Evolutionary conservation across 83 land plant species (phyloP), one percentile per base, ranked within the genome.

Genomic region (Thuja plicata): DNA sequence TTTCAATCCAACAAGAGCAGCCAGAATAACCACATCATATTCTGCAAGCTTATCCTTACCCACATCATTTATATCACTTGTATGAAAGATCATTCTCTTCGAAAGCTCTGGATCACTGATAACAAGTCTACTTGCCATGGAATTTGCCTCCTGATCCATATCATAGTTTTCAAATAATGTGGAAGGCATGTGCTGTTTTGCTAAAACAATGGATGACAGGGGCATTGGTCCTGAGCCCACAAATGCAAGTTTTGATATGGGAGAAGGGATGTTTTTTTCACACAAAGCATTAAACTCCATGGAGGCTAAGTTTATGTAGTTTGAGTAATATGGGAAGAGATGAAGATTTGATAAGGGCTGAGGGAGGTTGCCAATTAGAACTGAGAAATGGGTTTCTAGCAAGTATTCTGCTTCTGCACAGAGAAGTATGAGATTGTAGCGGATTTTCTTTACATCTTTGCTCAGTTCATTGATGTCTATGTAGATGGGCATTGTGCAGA

Each of bases 1-100:
- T 37, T 38, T 78, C 88, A 87, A 88, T 57, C 93, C 93, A 45
- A 92, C 93, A 11, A 92, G 89, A 40, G 93, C 93, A 17, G 93
- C 90, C 37, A 92, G 70, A 46, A 92, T 89, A 34, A 92, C 62
- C 60, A 86, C 78, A 46, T 90, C 93, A 74, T 88, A 92, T 24
- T 83, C 88, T 50, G 52, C 85, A 17, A 92, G 71, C 87, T 90
- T 86, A 15, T 87, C 87, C 77, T 55, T 35, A 48, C 55, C 55
- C 37, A 84, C 54, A 30, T 48, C 15, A 48, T 84, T 84, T 54
- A 84, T 84, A 84, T 84, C 86, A 27, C 35, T 27, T 27, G 85
- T 83, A 83, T 83, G 55, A 48, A 83, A 83, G 13, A 11, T 83
- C 85, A 83, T 83, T 15, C 85, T 45, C 12, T 45, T n/a, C 12